Evolutionary conservation across 139 green algal species (phyloP).

Genomic region (Chlamydomonas sp.): DNA sequence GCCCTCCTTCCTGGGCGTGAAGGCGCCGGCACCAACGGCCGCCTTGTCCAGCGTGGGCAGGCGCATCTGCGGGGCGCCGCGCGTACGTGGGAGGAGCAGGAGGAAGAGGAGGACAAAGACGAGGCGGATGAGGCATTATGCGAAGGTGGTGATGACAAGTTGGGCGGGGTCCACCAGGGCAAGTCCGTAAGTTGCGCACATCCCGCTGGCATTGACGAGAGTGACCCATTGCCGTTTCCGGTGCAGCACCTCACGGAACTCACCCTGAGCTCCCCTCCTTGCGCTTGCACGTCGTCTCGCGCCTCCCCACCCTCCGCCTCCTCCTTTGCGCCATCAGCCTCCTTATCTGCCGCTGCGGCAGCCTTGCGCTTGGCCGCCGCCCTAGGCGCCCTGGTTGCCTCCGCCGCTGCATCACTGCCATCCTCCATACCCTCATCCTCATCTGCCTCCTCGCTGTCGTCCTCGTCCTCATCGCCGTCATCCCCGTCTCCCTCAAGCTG

Average conservation of each 20-base stretch:
- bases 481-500: not conserved
- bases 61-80: not conserved
- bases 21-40: not conserved
- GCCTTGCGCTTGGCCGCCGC: too few relatives aligned
- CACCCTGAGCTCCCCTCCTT: too few relatives aligned
- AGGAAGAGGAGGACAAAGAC: not conserved
- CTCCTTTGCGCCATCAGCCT: too few relatives aligned
- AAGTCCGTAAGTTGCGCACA: too few relatives aligned
- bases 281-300: too few relatives aligned
- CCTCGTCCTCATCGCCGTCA: not conserved
- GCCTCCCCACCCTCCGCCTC: too few relatives aligned
- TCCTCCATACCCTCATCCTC: not conserved
- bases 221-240: too few relatives aligned
- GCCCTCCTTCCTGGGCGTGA: conserved; percentile 18
- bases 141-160: too few relatives aligned
- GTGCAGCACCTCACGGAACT: too few relatives aligned
- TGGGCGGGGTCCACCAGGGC: too few relatives aligned
- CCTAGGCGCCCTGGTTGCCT: not conserved
- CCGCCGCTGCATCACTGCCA: not conserved
- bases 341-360: not conserved
- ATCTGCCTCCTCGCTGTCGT: not conserved
- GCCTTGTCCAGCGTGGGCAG: not conserved
- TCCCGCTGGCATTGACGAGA: too few relatives aligned
- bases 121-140: too few relatives aligned
- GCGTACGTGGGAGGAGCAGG: not conserved